Evolutionary conservation across 164 flowering plant species (phyloP).

Genomic region (Sextonia rubra): DNA sequence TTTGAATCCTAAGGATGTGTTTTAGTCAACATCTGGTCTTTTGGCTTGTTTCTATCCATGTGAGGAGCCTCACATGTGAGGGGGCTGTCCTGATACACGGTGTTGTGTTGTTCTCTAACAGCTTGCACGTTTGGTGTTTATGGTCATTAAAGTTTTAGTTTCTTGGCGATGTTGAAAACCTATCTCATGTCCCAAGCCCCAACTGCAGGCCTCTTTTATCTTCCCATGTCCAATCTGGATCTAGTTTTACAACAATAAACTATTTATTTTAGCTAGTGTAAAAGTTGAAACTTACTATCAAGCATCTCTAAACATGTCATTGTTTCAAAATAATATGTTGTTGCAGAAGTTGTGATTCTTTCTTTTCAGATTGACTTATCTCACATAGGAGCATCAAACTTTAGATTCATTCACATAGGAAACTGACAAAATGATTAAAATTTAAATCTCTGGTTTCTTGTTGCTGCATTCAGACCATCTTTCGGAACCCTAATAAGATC

Average conservation of each 20-base stretch:
- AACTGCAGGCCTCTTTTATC: background rate
- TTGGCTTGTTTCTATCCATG: background rate
- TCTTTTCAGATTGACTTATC: background rate
- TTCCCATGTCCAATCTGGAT: background rate
- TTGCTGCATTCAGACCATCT: conserved; percentile 61
- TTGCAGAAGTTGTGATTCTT: background rate
- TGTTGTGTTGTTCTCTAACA: background rate
- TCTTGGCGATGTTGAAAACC: background rate
- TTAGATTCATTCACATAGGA: background rate
- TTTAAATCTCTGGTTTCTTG: background rate
- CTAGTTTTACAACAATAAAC: background rate
- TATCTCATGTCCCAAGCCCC: background rate
- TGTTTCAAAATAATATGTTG: too few relatives aligned
- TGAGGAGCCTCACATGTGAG: background rate
- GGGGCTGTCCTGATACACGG: background rate
- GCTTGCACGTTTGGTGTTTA: too few relatives aligned
- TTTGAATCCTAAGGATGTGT: background rate
- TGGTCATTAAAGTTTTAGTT: background rate
- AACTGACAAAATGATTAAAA: background rate
- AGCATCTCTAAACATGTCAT: too few relatives aligned
- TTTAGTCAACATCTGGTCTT: background rate
- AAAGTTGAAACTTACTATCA: background rate
- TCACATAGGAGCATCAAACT: background rate
- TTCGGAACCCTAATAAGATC: conserved; percentile 81
- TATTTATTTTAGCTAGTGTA: background rate